Percentiles rank a stretch among this genome's conserved stretches.
These are phyloP conservation scores for Spiraea crenata DNA, from an alignment of 331 rosid genomes.

Conservation along the genomic window DNA sequence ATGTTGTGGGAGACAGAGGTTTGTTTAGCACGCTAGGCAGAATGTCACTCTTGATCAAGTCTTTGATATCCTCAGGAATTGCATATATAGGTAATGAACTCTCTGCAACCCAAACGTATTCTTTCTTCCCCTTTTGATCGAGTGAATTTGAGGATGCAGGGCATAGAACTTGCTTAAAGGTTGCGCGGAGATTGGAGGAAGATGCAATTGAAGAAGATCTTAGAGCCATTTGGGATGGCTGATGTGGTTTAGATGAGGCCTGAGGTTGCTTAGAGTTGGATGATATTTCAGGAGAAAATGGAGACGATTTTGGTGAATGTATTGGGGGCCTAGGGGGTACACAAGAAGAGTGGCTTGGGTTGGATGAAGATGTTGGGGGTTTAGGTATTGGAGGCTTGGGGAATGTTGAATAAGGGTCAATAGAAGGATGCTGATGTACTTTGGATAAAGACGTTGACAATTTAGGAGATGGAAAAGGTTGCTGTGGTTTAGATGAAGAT, in stretches of 20 bases:
- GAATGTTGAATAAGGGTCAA: not conserved
- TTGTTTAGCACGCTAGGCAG: conserved; percentile 25
- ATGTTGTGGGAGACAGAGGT: conserved; percentile 24
- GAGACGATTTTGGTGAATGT: not conserved
- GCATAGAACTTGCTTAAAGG: conserved; percentile 13
- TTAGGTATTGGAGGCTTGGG: not conserved
- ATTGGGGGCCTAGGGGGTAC: not conserved
- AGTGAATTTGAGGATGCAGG: not conserved
- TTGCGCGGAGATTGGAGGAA: not conserved
- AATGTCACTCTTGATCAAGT: conserved; percentile 26
- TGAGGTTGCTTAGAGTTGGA: conserved; percentile 1
- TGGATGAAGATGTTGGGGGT: conserved; percentile 5
- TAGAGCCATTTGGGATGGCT: conserved; percentile 7
- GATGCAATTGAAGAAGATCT: not conserved
- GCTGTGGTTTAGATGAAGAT: not conserved
- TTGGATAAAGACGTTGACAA: not conserved
- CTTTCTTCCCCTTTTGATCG: not conserved
- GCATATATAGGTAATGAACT: conserved; percentile 20
- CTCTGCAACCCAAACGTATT: conserved; percentile 15
- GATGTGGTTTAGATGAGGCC: not conserved
- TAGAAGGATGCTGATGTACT: not conserved
- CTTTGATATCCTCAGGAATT: conserved; percentile 31
- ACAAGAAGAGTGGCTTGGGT: not conserved
- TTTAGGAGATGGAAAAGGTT: not conserved
- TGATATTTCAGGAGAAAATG: not conserved